Conservation (phyloP, 805 yeast genomes). For the Ogataea chonburiensis region DNA sequence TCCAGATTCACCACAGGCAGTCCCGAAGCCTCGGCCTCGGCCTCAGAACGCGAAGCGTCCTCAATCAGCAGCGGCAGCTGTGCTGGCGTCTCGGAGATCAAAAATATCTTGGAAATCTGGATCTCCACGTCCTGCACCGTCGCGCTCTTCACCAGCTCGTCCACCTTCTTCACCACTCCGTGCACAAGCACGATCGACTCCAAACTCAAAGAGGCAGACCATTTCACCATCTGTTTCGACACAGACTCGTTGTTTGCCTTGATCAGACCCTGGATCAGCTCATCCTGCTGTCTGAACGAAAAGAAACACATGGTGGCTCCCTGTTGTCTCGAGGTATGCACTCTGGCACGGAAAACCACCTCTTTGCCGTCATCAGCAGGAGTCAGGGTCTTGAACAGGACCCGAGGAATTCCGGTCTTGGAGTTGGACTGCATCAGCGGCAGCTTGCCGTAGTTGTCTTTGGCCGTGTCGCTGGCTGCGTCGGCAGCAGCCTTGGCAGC, state of each 20-base stretch:
- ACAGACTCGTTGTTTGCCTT: conserved; percentile 68
- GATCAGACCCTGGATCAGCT: conserved; percentile 78
- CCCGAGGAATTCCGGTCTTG: conserved; percentile 66
- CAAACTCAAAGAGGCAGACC: conserved; percentile 82
- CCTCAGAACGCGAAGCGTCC: conserved; percentile 94
- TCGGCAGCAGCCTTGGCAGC: conserved; percentile 70
- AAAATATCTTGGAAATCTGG: conserved; percentile 65
- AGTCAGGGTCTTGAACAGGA: conserved; percentile 53
- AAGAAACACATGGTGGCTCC: conserved; percentile 93
- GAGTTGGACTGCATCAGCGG: conserved; percentile 77
- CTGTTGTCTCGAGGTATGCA: conserved; percentile 91
- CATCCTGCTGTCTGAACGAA: conserved; percentile 87
- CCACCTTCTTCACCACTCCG: conserved; percentile 81
- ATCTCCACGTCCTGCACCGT: conserved; percentile 91
- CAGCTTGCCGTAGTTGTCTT: conserved; percentile 82
- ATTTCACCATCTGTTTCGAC: conserved; percentile 94
- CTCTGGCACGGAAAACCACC: conserved; percentile 88
- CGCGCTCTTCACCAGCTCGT: conserved; percentile 84
- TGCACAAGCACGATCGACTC: conserved; percentile 91
- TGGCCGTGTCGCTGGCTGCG: conserved; percentile 82
- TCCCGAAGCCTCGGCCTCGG: conserved; percentile 87
- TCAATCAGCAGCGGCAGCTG: conserved; percentile 92
- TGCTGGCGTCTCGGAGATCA: conserved; percentile 85
- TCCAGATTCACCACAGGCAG: conserved; percentile 94
- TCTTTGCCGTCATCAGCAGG: conserved; percentile 69